Base-by-base conservation (phyloP, 140 eudicot genomes). In the Ambrosia hybrid region DNA sequence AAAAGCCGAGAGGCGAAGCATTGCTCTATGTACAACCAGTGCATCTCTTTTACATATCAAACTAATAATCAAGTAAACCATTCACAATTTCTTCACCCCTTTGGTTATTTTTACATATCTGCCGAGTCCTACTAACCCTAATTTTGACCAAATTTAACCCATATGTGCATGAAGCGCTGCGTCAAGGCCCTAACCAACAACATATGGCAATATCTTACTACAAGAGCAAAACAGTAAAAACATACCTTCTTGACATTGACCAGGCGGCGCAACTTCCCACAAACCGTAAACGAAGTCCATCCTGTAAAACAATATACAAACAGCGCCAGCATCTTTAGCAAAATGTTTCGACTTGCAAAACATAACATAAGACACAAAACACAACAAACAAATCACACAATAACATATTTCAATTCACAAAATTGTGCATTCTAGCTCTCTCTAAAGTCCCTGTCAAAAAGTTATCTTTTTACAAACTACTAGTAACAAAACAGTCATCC, bases 231-330 rank as follows among this genome's bases (percentile, higher is more conserved):
- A 72, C 21, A 48, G 6, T 7, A 37, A 77, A 62, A 62, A 21
- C 21, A 33, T 83, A 92, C 99, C 97, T 94, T 94, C 78, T 94
- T 94, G 68, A 90, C 96, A 76, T 88, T 79, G 75, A 88, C 96
- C 58, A 94, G 64, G 57, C 97, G 97, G 2, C 99, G 87, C 77
- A 94, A 78, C 86, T 90, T 94, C 57, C 99, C 99, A 81, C 99
- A 94, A 73, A 94, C 99, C 17, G 99, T 94, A 79, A 90, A 94
- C 10, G 99, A 94, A 45, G 99, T 94, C 99, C 97, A 94, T 74
- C 97, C 99, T 94, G 87, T 74, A 77, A 58, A 77, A 16, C 43
- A 41, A 73, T 38, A 56, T 57, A 17, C 46, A 16, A 45, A 26
- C 17, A 56, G 61, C n/a, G n/a, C n/a, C n/a, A n/a, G 1, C 36